Evolutionary conservation across 768 basidiomycete genomes (phyloP), one percentile per base, ranked within the genome.

Genomic region (Phlebiopsis gigantea): DNA sequence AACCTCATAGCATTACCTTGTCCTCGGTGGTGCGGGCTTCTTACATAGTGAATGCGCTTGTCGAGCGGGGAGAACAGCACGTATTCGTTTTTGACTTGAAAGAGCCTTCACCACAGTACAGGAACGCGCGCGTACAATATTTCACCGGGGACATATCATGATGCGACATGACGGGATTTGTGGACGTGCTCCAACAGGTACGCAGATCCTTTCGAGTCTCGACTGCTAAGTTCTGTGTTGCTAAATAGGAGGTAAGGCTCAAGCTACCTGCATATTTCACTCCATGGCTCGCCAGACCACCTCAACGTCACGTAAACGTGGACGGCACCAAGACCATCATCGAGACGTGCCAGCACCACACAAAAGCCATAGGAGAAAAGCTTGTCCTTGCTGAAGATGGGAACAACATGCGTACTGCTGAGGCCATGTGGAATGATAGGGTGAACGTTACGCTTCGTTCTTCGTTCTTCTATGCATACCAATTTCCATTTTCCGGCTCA

Each of bases 381-480:
- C 64, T 78, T 49, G 77, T 80, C 1, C 64, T 81, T 15, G 69
- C 64, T 2, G 78, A 79, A 22, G 45, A 54, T 31, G 31, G 31
- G 2, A 79, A 79, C 60, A 73, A 72, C 10, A 63, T 71, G 51
- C 69, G 69, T 43, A 80, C 79, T 4, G 75, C 75, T 50, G 74
- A 63, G 80, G 42, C 79, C 79, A 1, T 72, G 77, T n/a, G 80
- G 79, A 1, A 80, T 81, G 65, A 79, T 79, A 59, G 80, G 79
- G 76, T 77, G 53, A 43, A 72, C 58, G 5, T n/a, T 41, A 7
- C 12, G 12, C 22, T 5, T n/a, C 25, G 24, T 41, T 6, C 8
- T 48, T 12, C 5, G 46, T 24, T 8, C 4, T 7, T 15, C 12
- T 19, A 15, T 46, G 19, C 26, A 31, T 6, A 46, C 46, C n/a